Conservation (phyloP, 495 filamentous ascomycete genomes). For the Cryomyces minteri region DNA sequence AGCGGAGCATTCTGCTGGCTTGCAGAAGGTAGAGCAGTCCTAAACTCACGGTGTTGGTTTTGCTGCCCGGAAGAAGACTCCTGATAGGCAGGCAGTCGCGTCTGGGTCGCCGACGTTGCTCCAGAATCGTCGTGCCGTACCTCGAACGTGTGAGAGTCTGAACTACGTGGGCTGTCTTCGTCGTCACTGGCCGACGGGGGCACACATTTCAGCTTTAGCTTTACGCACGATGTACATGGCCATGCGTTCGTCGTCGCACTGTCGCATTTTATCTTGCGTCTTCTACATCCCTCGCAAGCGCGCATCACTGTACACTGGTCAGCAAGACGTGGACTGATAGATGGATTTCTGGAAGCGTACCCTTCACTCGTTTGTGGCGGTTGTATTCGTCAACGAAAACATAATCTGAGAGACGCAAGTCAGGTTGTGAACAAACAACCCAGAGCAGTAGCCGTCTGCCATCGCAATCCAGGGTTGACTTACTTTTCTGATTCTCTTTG, state of each 20-base stretch:
- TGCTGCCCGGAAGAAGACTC: too few species aligned
- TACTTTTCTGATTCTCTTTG: constrained; percentile 15
- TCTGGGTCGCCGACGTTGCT: too few species aligned
- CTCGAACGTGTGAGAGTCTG: constrained; percentile 14
- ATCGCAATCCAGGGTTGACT: too few species aligned
- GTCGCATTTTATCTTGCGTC: constrained; percentile 89
- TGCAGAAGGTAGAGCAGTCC: too few species aligned
- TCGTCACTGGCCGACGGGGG: constrained; percentile 82
- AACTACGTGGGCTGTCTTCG: constrained; percentile 40
- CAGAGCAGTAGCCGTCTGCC: too few species aligned
- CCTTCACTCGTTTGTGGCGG: constrained; percentile 89
- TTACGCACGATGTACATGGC: constrained; percentile 88
- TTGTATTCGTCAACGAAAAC: constrained; percentile 99
- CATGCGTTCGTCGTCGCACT: constrained; percentile 97
- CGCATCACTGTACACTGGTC: constrained; percentile 60
- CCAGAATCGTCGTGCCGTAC: too few species aligned
- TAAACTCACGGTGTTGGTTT: too few species aligned
- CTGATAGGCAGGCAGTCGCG: too few species aligned
- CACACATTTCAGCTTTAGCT: constrained; percentile 83
- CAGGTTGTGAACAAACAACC: too few species aligned
- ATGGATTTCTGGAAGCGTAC: constrained; percentile 29
- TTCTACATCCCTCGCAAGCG: constrained; percentile 88
- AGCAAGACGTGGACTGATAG: constrained; percentile 2
- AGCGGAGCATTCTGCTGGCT: too few species aligned
- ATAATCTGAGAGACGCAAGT: constrained; percentile 87